Base-by-base conservation (phyloP, 805 yeast species). In the Debaryomyces castellii region DNA sequence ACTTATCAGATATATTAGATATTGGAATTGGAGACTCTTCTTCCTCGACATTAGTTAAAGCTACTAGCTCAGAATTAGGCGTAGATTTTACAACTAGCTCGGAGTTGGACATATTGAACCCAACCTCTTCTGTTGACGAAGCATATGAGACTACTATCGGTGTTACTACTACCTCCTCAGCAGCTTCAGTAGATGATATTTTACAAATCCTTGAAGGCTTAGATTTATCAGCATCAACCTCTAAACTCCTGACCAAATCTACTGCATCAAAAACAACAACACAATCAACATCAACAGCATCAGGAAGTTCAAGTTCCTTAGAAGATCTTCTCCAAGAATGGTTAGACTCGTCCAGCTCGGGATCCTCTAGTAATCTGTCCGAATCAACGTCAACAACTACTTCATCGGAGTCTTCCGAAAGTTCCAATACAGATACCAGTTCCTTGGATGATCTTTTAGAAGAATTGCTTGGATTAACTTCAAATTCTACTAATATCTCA, bases 371-470 rank as follows among this genome's bases (percentile, higher is more conserved):
- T 17, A 33, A 16, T 14, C 17, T 17, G 11, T 30, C 45, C 16
- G 33, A 39, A 17, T 17, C 21, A 20, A 39, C 51, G n/a, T 32
- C 39, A 4, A 42, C 51, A 6, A 14, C 17, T n/a, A 5, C 16
- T n/a, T 30, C 33, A n/a, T 14, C 33, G n/a, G 28, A 25, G 4
- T 30, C 34, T 6, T 30, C 34, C 5, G 34, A 17, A 30, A 30
- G 34, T 17, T 30, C 34, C 5, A 20, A 30, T 4, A 24, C n/a
- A 20, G 24, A n/a, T 30, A 47, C 28, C 8, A 30, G 39, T 10
- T 30, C 43, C 4, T n/a, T 46, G 17, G 52, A 38, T 16, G 47
- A 43, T 5, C 32, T 49, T 2, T 17, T 46, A 11, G 35, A 39
- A 20, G 40, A 30, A 36, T 25, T 39, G 12, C 20, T 35, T 20